Conservation (phyloP, 2,329 filamentous ascomycete species). For the Thermomyces lanuginosus region DNA sequence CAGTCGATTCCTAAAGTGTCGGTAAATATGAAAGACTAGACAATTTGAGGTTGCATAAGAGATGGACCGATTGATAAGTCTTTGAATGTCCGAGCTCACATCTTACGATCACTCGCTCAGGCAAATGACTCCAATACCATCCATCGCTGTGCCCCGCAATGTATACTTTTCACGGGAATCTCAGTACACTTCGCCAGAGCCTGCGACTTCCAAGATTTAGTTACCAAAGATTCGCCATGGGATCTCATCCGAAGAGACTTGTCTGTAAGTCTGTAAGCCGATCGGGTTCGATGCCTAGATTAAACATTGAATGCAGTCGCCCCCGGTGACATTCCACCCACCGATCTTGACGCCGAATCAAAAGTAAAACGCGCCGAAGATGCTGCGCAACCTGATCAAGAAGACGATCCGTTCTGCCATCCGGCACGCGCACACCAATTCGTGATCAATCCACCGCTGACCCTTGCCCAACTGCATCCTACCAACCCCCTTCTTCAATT, state of each 20-base stretch:
- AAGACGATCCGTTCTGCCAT: constrained; percentile 19
- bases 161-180: too few species aligned
- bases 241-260: constrained; percentile 26
- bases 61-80: too few species aligned
- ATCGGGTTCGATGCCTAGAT: constrained; percentile 1
- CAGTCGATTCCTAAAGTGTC: too few species aligned
- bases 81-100: too few species aligned
- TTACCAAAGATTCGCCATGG: too few species aligned
- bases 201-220: too few species aligned
- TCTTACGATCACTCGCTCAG: too few species aligned
- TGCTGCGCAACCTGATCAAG: constrained; percentile 14
- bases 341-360: constrained; percentile 6
- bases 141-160: too few species aligned
- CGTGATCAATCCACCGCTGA: constrained; percentile 26
- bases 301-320: constrained; percentile 18
- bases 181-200: too few species aligned
- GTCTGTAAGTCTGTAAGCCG: constrained; percentile 18
- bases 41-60: too few species aligned
- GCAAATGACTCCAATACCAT: too few species aligned
- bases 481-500: constrained; percentile 63
- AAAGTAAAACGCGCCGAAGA: constrained; percentile 4
- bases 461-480: constrained; percentile 25
- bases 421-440: constrained; percentile 29
- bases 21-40: too few species aligned
- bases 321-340: constrained; percentile 24